Evolutionary conservation across 75 land plant species (phyloP), one percentile per base, ranked within the genome.

Genomic region (Pinus taeda): DNA sequence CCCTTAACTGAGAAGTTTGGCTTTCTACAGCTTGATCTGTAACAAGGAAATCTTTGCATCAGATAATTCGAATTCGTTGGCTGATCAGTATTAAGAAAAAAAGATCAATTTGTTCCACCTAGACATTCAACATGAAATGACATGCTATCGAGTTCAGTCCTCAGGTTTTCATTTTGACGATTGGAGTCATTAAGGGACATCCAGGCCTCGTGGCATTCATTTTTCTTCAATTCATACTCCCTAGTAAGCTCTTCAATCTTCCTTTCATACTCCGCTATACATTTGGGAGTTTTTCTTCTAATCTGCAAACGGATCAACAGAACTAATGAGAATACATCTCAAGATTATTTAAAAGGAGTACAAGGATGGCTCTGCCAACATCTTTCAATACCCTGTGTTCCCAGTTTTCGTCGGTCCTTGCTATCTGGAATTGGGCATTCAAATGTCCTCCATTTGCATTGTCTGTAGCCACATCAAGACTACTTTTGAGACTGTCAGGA

Each of bases 151-250:
- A 94, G 89, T 60, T 96, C 97, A 85, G 81, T 87, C 60, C 83
- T 91, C n/a, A 96, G 77, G 80, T 83, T 93, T 78, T 96, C 91
- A 66, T 88, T 81, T 81, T 92, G 88, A 71, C 91, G 89, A 76
- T 94, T 93, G 20, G 98, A 81, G 76, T 85, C 90, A 67, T 88
- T 77, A 29, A 90, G 79, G 20, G 92, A 87, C 87, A 88, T 87
- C 98, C 98, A 96, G n/a, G 98, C 97, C 65, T 93, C 85, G 81
- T 90, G 85, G 78, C 98, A 95, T 60, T 96, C 98, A 75, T 94
- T 87, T 49, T 83, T 79, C 81, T 88, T 88, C 7, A 22, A 77
- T 71, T 83, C 80, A 71, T 66, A 79, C 69, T 83, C 79, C n/a
- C 39, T 49, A 37, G 56, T 82, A 53, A 95, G 80, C 66, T 90